Evolutionary conservation across 2,329 filamentous ascomycete genomes (phyloP), one percentile per base, ranked within the genome.

Genomic region (Fusarium dlaminii): DNA sequence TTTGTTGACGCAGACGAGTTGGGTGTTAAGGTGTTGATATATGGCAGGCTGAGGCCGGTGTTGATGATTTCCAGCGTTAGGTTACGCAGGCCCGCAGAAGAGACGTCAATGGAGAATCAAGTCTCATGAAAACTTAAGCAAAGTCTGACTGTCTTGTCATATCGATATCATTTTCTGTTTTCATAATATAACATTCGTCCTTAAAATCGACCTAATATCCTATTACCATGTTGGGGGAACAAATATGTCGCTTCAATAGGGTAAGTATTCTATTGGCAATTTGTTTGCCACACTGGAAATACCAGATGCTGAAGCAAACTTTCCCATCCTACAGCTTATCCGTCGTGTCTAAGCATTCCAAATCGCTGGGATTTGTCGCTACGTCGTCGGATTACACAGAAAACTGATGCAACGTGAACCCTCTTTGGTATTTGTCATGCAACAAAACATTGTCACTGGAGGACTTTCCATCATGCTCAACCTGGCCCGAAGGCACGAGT

Each of bases 1-100:
- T 5, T 18, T 8, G n/a, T 13, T 18, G n/a, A 18, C 17, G 11
- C n/a, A 18, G n/a, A 18, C 17, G 15, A 18, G 42, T 12, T 27
- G 2, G 17, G n/a, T 11, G n/a, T 7, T 7, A 45, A 24, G 6
- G 5, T 27, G 2, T 13, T 18, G 11, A 18, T 13, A 18, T 12
- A 18, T 27, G 42, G 10, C 6, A 27, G 11, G 3, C 10, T 27
- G 42, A 27, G 22, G 42, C 17, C 10, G 11, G 10, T 12, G 6
- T 15, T 43, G n/a, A 12, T 3, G 4, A 12, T 18, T 17, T 24
- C 15, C n/a, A 43, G 15, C 14, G 2, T n/a, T 15, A 11, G 13
- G 0, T 42, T 42, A 15, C 1, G 14, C 7, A 17, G 8, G 14
- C 6, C 14, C 0, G 1, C 14, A 0, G 4, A 43, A 24, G 40